Evolutionary conservation across 2,329 filamentous ascomycete genomes (phyloP).

Genomic region (Penicillium corylophilum): DNA sequence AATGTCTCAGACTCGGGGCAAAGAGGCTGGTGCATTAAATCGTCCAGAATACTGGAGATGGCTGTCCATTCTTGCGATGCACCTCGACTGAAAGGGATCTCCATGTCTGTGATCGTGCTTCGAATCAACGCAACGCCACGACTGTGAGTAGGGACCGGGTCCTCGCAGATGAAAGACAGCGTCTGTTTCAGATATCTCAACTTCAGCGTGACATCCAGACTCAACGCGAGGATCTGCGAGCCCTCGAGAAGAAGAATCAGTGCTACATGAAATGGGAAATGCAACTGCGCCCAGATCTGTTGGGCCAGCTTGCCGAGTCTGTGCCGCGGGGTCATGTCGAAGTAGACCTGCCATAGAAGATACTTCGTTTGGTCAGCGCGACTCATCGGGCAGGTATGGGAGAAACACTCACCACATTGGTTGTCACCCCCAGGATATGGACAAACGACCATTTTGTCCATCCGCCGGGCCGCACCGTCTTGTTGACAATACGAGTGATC

Average conservation of each 20-base stretch:
- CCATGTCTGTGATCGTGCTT: slow-evolving; percentile 41
- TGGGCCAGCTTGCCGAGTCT: slow-evolving; percentile 57
- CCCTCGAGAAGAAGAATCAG: slow-evolving; percentile 65
- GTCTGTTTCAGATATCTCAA: slow-evolving; percentile 41
- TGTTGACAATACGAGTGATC: slow-evolving; percentile 57
- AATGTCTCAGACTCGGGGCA: slow-evolving; percentile 25
- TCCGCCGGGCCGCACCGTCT: slow-evolving; percentile 43
- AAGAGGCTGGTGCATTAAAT: slow-evolving; percentile 30
- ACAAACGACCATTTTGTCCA: slow-evolving; percentile 43
- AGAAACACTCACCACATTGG: slow-evolving; percentile 34
- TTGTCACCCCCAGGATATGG: slow-evolving; percentile 39
- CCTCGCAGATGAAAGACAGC: slow-evolving; percentile 41
- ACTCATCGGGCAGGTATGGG: background rate
- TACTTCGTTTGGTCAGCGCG: slow-evolving; percentile 31
- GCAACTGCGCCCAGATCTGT: slow-evolving; percentile 52
- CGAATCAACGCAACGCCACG: slow-evolving; percentile 34
- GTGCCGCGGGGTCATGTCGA: slow-evolving; percentile 54
- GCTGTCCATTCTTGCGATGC: slow-evolving; percentile 32
- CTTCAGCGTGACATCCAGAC: slow-evolving; percentile 45
- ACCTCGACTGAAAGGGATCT: slow-evolving; percentile 38
- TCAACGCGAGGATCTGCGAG: slow-evolving; percentile 56
- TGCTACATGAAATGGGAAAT: slow-evolving; percentile 64
- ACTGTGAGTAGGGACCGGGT: slow-evolving; percentile 28
- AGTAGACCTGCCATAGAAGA: slow-evolving; percentile 64
- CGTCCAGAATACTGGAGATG: slow-evolving; percentile 34